These are phyloP conservation scores for Fusarium sp. DNA, from an alignment of 2,329 filamentous ascomycete species.

Conservation along the genomic window DNA sequence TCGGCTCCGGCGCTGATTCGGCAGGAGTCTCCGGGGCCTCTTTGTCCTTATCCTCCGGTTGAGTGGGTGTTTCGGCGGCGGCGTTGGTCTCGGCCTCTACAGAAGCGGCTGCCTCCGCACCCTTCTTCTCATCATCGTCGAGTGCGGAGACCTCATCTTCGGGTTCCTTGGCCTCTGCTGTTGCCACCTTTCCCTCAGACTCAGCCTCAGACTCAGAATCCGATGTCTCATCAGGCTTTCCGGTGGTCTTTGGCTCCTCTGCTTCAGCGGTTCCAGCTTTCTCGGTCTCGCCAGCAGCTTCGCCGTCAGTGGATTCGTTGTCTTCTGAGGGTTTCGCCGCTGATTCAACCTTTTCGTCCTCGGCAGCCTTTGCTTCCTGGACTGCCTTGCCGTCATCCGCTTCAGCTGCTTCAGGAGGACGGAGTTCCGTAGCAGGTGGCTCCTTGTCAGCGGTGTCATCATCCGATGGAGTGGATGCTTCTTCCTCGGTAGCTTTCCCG, in stretches of 20 bases:
- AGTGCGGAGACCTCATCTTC: neutral
- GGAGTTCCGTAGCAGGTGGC: neutral
- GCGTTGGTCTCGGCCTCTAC: neutral
- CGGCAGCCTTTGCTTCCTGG: neutral
- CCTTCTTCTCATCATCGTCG: neutral
- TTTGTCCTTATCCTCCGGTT: slow-evolving; percentile 7
- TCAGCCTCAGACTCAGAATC: neutral
- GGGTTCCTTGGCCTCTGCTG: neutral
- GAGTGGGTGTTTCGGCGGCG: slow-evolving; percentile 2
- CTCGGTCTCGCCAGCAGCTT: slow-evolving; percentile 2
- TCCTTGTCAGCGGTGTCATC: neutral
- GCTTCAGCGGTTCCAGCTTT: slow-evolving; percentile 3
- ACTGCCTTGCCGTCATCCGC: neutral
- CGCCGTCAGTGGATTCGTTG: neutral
- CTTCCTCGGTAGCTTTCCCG: neutral
- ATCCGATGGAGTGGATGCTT: neutral
- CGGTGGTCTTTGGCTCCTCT: slow-evolving; percentile 5
- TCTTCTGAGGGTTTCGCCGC: neutral
- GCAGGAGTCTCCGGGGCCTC: neutral
- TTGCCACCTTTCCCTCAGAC: neutral
- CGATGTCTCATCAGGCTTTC: neutral
- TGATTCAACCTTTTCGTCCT: neutral
- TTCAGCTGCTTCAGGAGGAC: neutral
- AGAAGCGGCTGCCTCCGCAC: neutral
- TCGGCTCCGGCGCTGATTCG: slow-evolving; percentile 6